Evolutionary conservation across 73 alveolate species (phyloP).

Genomic region (Vitrella brassicaformis): DNA sequence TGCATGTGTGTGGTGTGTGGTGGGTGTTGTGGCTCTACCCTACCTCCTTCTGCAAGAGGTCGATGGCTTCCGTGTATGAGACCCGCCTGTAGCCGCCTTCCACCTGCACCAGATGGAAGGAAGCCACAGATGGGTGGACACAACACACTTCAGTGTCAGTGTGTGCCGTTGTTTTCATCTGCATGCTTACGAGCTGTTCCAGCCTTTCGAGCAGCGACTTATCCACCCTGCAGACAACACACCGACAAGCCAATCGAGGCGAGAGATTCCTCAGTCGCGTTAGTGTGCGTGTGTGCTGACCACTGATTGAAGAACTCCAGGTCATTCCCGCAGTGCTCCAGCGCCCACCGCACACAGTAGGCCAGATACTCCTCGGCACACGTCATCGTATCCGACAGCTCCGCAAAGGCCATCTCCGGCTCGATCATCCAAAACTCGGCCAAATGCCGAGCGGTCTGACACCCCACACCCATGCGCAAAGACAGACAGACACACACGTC

Average conservation of each 20-base stretch:
- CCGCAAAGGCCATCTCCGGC: constrained; percentile 90
- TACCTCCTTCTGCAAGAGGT: constrained; percentile 51
- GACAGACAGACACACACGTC: background rate
- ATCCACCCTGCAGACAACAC: too few relatives aligned
- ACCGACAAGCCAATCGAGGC: too few relatives aligned
- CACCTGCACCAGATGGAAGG: background rate
- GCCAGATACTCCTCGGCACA: constrained; percentile 37
- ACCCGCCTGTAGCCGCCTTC: constrained; percentile 69
- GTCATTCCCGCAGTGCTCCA: constrained; percentile 69
- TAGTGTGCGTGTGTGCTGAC: too few relatives aligned
- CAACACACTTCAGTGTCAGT: too few relatives aligned
- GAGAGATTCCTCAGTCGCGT: too few relatives aligned
- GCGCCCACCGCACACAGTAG: constrained; percentile 60
- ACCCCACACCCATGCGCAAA: background rate
- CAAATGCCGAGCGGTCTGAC: constrained; percentile 78
- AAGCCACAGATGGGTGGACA: too few relatives aligned
- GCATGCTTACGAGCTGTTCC: too few relatives aligned
- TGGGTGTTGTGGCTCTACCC: too few relatives aligned
- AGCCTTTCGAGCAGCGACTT: too few relatives aligned
- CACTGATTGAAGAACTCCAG: constrained; percentile 60
- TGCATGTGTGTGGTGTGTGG: too few relatives aligned
- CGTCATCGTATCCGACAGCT: constrained; percentile 15
- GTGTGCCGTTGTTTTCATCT: too few relatives aligned
- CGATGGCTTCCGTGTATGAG: constrained; percentile 76
- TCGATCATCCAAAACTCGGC: constrained; percentile 97